phyloP scores from a whole-genome alignment of 2,329 filamentous ascomycete genomes.

The Exophiala phaeomuriformis region DNA sequence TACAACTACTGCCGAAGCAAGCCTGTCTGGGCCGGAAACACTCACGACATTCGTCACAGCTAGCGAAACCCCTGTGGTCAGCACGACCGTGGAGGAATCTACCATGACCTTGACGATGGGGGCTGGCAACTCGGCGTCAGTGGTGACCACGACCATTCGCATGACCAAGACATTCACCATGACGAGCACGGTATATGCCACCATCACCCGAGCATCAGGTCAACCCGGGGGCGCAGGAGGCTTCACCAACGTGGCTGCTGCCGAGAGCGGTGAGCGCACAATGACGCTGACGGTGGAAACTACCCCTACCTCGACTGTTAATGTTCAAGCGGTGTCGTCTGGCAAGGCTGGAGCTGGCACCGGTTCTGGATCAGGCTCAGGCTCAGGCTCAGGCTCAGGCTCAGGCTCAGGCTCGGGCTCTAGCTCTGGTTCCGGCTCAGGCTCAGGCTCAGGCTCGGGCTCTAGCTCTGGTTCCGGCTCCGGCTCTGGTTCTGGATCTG shows the following conservation, averaged over 20 bases:
- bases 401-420: not conserved
- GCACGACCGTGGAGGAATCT: constrained; percentile 13
- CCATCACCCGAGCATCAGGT: constrained; percentile 15
- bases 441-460: not conserved
- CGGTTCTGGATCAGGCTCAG: not conserved
- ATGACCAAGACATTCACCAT: constrained; percentile 14
- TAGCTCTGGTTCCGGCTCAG: constrained; percentile 6
- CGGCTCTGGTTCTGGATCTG: not conserved
- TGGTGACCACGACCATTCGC: constrained; percentile 21
- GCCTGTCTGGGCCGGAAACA: constrained; percentile 1
- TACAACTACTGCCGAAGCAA: constrained; percentile 1
- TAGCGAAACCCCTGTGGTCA: constrained; percentile 11
- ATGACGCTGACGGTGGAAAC: constrained; percentile 14
- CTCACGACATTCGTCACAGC: constrained; percentile 9
- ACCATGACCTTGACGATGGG: constrained; percentile 18
- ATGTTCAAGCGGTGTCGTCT: constrained; percentile 6
- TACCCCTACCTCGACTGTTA: constrained; percentile 16
- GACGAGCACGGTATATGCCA: constrained; percentile 19
- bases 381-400: not conserved
- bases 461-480: constrained; percentile 6
- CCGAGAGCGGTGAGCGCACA: constrained; percentile 2
- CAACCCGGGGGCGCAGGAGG: constrained; percentile 1
- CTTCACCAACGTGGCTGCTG: constrained; percentile 12
- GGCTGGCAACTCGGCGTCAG: constrained; percentile 13
- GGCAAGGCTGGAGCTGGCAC: not conserved